phyloP scores from a whole-genome alignment of 1,284 basidiomycete species.

The Puccinia horiana region DNA sequence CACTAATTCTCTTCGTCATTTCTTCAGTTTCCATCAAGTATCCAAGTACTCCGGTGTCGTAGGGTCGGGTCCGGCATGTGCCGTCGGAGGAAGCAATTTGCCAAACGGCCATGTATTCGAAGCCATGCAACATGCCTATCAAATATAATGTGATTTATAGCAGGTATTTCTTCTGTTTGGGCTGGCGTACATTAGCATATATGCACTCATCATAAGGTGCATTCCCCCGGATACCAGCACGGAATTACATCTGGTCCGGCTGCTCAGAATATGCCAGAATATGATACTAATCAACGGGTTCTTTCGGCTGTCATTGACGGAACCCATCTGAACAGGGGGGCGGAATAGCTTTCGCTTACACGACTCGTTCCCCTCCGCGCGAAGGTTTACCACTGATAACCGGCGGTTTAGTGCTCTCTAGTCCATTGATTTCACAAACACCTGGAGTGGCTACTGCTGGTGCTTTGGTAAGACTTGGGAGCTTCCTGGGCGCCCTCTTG shows the following conservation, averaged over 20 bases:
- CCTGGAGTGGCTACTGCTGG: conserved; percentile 47
- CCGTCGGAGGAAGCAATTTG: neutral
- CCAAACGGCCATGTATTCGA: neutral
- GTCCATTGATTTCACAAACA: conserved; percentile 58
- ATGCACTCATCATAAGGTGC: neutral
- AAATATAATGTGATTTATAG: neutral
- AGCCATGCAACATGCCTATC: neutral
- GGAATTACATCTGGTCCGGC: neutral
- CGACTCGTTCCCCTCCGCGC: conserved; percentile 54
- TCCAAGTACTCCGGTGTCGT: neutral
- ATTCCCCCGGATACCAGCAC: neutral
- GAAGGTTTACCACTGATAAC: conserved; percentile 55
- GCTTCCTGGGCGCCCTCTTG: conserved; percentile 52
- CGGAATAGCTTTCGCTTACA: conserved; percentile 57
- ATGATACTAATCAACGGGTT: neutral
- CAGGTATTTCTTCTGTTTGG: neutral
- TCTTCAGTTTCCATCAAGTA: neutral
- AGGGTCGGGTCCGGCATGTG: neutral
- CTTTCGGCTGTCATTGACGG: neutral
- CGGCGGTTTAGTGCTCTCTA: conserved; percentile 56
- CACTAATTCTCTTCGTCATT: neutral
- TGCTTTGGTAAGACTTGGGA: conserved; percentile 51
- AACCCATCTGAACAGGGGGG: conserved; percentile 53
- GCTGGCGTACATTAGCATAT: neutral
- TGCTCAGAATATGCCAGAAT: neutral